These are phyloP conservation scores for Crotalaria pallida DNA, from an alignment of 306 rosid genomes.

Conservation along the genomic window DNA sequence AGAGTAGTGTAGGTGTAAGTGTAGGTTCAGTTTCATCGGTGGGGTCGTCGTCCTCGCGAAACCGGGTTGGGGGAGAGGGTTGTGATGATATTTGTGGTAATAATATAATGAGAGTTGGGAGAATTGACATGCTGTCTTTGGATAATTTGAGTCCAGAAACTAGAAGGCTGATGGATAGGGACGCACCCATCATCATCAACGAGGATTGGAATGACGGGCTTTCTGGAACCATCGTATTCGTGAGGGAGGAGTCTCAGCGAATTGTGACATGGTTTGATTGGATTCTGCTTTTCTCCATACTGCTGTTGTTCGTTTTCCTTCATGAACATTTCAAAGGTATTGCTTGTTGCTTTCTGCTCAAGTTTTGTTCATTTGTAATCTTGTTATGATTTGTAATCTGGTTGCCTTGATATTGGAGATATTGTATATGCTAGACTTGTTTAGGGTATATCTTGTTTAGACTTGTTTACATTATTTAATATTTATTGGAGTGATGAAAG, in stretches of 20 bases:
- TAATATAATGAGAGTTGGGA: too few species aligned
- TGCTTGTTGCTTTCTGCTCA: neutral
- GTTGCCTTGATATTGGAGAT: neutral
- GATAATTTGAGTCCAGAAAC: slow-evolving; percentile 1
- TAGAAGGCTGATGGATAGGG: neutral
- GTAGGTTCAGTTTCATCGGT: too few species aligned
- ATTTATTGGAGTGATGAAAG: too few species aligned
- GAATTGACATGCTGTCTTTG: too few species aligned
- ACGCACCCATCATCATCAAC: too few species aligned
- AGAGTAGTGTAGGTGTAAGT: neutral
- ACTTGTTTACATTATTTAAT: neutral
- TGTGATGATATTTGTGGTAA: too few species aligned
- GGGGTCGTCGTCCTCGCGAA: too few species aligned
- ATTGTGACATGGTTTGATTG: slow-evolving; percentile 74
- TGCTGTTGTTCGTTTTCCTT: slow-evolving; percentile 71
- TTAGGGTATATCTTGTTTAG: neutral
- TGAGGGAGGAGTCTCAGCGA: slow-evolving; percentile 66
- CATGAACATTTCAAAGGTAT: slow-evolving; percentile 90
- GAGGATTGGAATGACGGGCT: too few species aligned
- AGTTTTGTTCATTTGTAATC: neutral
- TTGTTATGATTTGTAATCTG: neutral
- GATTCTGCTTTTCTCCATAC: slow-evolving; percentile 75
- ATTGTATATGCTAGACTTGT: too few species aligned
- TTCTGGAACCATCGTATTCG: too few species aligned
- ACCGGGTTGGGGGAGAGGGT: too few species aligned